phyloP scores from a whole-genome alignment of 139 green algal genomes.

The Zygnema circumcarinatum region DNA sequence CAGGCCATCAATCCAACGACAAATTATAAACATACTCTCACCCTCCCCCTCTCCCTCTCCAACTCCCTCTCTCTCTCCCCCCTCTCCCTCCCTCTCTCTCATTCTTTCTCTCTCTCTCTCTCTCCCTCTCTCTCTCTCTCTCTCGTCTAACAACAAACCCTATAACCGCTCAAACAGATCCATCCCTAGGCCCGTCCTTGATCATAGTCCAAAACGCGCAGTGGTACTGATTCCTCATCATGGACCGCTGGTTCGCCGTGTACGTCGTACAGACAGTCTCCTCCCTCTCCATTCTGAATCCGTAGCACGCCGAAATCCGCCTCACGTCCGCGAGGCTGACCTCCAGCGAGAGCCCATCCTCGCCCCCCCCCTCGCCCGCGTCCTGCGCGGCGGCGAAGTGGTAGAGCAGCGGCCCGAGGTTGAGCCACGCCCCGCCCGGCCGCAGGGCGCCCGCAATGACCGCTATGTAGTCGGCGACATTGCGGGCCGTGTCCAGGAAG shows the following conservation, averaged over 20 bases:
- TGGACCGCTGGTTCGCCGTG: constrained; percentile 54
- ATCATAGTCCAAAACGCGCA: constrained; percentile 64
- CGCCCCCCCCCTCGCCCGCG: neutral
- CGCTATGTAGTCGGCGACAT: constrained; percentile 95
- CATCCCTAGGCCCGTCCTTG: constrained; percentile 17
- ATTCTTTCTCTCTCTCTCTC: no score
- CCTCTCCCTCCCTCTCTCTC: no score
- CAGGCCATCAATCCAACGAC: no score
- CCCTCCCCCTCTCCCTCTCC: no score
- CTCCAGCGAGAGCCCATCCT: constrained; percentile 58
- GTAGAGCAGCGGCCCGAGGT: constrained; percentile 95
- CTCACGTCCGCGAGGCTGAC: constrained; percentile 51
- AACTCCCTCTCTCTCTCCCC: no score
- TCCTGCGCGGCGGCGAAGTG: constrained; percentile 82
- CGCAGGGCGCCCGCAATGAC: constrained; percentile 69
- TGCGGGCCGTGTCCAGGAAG: constrained; percentile 99
- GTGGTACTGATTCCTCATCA: constrained; percentile 56
- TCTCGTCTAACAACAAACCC: no score
- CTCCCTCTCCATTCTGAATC: constrained; percentile 37
- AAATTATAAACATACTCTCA: no score
- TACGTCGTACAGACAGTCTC: constrained; percentile 49
- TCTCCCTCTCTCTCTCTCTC: no score
- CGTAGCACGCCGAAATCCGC: constrained; percentile 35
- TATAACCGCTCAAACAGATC: no score
- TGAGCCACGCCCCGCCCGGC: constrained; percentile 77